phyloP scores from a whole-genome alignment of 257 asterid genomes.

The Solanum corneliomulleri region DNA sequence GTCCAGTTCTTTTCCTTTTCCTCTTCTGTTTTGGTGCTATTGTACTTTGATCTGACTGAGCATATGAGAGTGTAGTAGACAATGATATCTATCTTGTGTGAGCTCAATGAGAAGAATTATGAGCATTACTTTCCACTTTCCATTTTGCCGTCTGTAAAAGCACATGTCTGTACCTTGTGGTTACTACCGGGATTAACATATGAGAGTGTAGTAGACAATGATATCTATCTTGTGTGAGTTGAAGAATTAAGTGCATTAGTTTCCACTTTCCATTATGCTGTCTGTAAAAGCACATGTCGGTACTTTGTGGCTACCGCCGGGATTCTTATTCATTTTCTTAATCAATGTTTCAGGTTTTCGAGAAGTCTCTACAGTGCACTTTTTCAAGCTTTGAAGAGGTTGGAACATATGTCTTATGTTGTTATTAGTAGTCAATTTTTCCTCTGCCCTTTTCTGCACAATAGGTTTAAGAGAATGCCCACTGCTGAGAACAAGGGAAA shows the following conservation, averaged over 20 bases:
- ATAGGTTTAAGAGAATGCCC: not conserved
- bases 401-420: not conserved
- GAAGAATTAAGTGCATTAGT: not conserved
- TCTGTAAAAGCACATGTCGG: not conserved
- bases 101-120: not conserved
- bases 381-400: conserved; percentile 85
- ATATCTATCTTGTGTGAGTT: not conserved
- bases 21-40: not conserved
- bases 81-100: not conserved
- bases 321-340: not conserved
- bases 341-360: conserved; percentile 58
- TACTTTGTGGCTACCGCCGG: not conserved
- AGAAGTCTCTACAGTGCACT: conserved; percentile 69
- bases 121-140: not conserved
- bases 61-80: not conserved
- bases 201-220: not conserved
- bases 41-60: not conserved
- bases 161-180: not conserved
- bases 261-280: not conserved
- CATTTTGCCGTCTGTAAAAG: not conserved
- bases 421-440: not conserved
- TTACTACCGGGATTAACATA: not conserved
- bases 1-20: not conserved
- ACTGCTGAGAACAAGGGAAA: not conserved
- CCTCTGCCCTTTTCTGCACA: not conserved